Percentiles rank a stretch among this genome's conserved stretches.
These are phyloP conservation scores for Colletotrichum orbiculare DNA, from an alignment of 2,329 filamentous ascomycete genomes.

Conservation along the genomic window DNA sequence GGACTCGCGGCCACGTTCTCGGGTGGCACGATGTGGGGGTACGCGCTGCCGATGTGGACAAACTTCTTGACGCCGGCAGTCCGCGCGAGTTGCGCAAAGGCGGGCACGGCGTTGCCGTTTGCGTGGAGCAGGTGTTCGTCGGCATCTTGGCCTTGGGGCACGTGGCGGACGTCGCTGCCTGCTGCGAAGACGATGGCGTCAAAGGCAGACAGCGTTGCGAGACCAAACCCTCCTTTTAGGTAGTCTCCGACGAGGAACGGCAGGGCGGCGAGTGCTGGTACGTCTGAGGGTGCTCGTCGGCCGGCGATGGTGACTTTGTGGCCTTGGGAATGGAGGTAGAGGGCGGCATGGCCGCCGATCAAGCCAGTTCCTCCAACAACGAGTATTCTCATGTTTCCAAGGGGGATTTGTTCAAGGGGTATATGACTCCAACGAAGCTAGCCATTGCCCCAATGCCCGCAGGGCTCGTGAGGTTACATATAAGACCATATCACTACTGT, in stretches of 20 bases:
- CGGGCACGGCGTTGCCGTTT: slow-evolving; percentile 20
- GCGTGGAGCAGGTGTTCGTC: slow-evolving; percentile 16
- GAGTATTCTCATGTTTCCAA: slow-evolving; percentile 13
- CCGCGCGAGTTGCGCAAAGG: slow-evolving; percentile 8
- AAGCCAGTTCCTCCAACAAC: slow-evolving; percentile 25
- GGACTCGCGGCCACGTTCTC: neutral
- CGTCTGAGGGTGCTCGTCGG: slow-evolving; percentile 3
- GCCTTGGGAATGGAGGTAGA: slow-evolving; percentile 11
- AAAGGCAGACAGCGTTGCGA: neutral
- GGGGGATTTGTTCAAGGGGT: too few relatives aligned
- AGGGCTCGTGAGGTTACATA: too few relatives aligned
- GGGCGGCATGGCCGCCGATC: slow-evolving; percentile 27
- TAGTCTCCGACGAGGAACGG: slow-evolving; percentile 22
- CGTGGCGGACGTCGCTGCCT: slow-evolving; percentile 27
- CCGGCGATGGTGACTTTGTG: slow-evolving; percentile 21
- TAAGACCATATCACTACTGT: too few relatives aligned
- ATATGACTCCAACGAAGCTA: too few relatives aligned
- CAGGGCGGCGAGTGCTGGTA: neutral
- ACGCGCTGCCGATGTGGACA: slow-evolving; percentile 25
- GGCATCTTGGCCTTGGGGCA: slow-evolving; percentile 9
- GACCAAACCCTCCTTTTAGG: neutral
- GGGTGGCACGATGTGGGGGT: slow-evolving; percentile 3
- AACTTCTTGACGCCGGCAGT: slow-evolving; percentile 15
- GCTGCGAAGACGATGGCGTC: slow-evolving; percentile 28
- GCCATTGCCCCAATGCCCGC: too few relatives aligned